A percentile compares a stretch with the other conserved stretches of the same genome.
Conservation (phyloP, 768 basidiomycete genomes). For the Coprinopsis strossmayeri region DNA sequence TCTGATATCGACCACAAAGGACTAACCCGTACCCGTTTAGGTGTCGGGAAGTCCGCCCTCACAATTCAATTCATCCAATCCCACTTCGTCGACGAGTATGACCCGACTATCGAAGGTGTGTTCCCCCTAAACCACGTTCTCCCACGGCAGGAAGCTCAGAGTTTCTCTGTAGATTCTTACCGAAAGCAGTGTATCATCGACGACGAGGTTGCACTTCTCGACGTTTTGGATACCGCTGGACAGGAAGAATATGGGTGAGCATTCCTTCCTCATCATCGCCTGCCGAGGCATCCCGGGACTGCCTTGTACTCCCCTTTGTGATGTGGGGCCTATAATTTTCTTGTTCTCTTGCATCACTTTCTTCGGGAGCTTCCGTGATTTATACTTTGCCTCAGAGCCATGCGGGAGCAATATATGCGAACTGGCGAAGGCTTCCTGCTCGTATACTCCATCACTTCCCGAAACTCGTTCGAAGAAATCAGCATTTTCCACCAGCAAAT, state of each 20-base stretch:
- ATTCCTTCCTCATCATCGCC: background rate
- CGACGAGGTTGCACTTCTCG: conserved; percentile 96
- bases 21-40: conserved; percentile 17
- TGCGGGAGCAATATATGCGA: conserved; percentile 99
- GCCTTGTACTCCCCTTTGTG: background rate
- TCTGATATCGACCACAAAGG: background rate
- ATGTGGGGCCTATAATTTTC: too few relatives aligned
- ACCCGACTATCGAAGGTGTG: conserved; percentile 97
- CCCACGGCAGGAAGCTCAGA: conserved; percentile 5
- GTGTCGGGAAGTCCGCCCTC: conserved; percentile 72
- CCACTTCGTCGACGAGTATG: conserved; percentile 88
- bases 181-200: conserved; percentile 96
- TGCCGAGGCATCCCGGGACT: conserved; percentile 5
- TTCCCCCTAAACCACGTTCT: conserved; percentile 5
- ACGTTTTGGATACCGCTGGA: conserved; percentile 95
- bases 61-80: conserved; percentile 99
- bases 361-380: conserved; percentile 8
- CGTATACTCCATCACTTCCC: conserved; percentile 97
- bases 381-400: conserved; percentile 55
- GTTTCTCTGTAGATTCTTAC: conserved; percentile 71
- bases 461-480: conserved; percentile 96
- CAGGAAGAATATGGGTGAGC: conserved; percentile 97
- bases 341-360: conserved; percentile 8
- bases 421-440: conserved; percentile 97
- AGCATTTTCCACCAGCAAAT: conserved; percentile 95